A percentile compares a stretch with the other conserved stretches of the same genome.
phyloP scores from a whole-genome alignment of 1,284 basidiomycete species.

The Trichosporon ovoides region DNA sequence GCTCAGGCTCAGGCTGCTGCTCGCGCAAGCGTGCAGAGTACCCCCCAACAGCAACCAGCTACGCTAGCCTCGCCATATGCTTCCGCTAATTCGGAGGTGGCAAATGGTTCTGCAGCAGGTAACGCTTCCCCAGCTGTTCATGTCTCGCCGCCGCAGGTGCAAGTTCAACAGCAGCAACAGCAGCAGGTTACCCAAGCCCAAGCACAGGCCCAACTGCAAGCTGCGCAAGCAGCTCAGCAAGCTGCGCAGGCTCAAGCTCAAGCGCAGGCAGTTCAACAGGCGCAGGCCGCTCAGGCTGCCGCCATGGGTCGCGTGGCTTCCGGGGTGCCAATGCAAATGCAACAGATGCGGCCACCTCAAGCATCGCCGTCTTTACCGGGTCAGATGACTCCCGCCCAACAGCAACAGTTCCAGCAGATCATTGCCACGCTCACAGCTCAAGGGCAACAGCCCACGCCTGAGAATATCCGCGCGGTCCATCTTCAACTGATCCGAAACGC shows the following conservation, averaged over 20 bases:
- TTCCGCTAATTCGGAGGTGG: background rate
- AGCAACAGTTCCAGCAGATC: slow-evolving; percentile 29
- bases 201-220: slow-evolving; percentile 9
- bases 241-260: slow-evolving; percentile 16
- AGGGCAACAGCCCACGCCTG: slow-evolving; percentile 34
- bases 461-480: slow-evolving; percentile 29
- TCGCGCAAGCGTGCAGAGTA: slow-evolving; percentile 1
- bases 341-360: slow-evolving; percentile 23
- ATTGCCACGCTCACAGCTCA: slow-evolving; percentile 27
- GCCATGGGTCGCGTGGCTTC: slow-evolving; percentile 20
- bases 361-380: slow-evolving; percentile 4
- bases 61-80: background rate
- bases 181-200: slow-evolving; percentile 6
- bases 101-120: background rate
- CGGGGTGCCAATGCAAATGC: slow-evolving; percentile 16
- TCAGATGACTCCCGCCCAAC: slow-evolving; percentile 17
- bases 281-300: slow-evolving; percentile 12
- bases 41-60: background rate
- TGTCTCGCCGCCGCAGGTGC: slow-evolving; percentile 10
- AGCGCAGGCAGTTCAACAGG: slow-evolving; percentile 10
- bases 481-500: slow-evolving; percentile 26
- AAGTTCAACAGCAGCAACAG: slow-evolving; percentile 8
- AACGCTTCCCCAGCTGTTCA: background rate
- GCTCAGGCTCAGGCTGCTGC: slow-evolving; percentile 9
- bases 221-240: slow-evolving; percentile 1